These are phyloP conservation scores for Nemania serpens DNA, from an alignment of 2,329 filamentous ascomycete species.

Conservation along the genomic window DNA sequence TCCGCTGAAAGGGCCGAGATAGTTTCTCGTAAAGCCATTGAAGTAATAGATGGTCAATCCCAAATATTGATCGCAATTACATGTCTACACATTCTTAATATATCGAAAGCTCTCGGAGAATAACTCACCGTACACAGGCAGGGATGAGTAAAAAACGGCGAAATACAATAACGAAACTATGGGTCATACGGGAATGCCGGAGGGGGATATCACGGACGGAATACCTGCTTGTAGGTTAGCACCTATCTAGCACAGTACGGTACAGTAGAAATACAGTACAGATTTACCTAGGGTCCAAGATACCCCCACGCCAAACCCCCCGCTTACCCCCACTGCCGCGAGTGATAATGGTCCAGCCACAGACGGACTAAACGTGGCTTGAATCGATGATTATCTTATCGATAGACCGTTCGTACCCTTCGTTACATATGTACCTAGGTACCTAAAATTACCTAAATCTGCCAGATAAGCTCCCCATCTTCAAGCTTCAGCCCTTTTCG, in stretches of 20 bases:
- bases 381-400: background rate
- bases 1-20: conserved; percentile 27
- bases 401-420: too few relatives aligned
- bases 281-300: background rate
- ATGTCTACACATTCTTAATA: background rate
- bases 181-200: background rate
- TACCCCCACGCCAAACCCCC: too few relatives aligned
- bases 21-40: too few relatives aligned
- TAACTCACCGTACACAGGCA: background rate
- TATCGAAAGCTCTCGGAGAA: background rate
- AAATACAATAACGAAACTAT: background rate
- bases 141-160: background rate
- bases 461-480: conserved; percentile 13
- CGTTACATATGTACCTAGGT: too few relatives aligned
- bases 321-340: background rate
- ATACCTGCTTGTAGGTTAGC: too few relatives aligned
- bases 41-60: too few relatives aligned
- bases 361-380: background rate
- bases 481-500: conserved; percentile 12
- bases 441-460: too few relatives aligned
- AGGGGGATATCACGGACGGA: too few relatives aligned
- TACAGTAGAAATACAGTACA: background rate
- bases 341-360: conserved; percentile 1
- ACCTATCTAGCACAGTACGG: background rate
- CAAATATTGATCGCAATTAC: too few relatives aligned